phyloP scores from a whole-genome alignment of 2,329 filamentous ascomycete genomes.

The Coniochaeta sp. region DNA sequence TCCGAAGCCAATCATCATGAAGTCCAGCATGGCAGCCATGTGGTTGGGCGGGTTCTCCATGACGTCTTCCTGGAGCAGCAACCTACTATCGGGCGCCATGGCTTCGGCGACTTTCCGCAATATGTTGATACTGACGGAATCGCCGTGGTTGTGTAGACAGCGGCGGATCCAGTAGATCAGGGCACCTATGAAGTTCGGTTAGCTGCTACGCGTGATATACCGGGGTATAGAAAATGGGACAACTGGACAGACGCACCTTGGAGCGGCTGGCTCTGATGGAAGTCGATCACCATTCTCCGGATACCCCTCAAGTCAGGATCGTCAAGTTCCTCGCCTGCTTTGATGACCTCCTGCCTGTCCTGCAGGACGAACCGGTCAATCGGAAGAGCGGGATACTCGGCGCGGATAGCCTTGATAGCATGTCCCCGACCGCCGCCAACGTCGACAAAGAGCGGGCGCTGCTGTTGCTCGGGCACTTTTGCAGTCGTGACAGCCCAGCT shows the following conservation, averaged over 20 bases:
- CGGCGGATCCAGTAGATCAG: constrained; percentile 27
- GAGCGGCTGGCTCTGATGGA: constrained; percentile 23
- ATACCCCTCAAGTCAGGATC: constrained; percentile 12
- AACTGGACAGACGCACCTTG: constrained; percentile 15
- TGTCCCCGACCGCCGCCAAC: constrained; percentile 26
- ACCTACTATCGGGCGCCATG: constrained; percentile 19
- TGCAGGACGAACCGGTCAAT: constrained; percentile 22
- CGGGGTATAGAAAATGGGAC: not conserved
- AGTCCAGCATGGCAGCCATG: constrained; percentile 11
- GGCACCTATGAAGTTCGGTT: constrained; percentile 18
- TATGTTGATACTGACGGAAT: constrained; percentile 22
- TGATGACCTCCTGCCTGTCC: constrained; percentile 22
- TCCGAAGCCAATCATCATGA: constrained; percentile 14
- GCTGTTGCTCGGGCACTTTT: not conserved
- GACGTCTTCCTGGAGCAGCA: constrained; percentile 18
- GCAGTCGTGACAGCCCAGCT: constrained; percentile 17
- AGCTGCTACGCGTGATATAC: not conserved
- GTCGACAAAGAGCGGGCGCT: constrained; percentile 21
- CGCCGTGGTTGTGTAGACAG: constrained; percentile 30
- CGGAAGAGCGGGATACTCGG: constrained; percentile 17
- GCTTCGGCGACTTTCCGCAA: constrained; percentile 20
- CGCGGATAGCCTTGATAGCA: constrained; percentile 17
- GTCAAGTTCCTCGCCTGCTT: constrained; percentile 13
- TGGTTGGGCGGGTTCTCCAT: constrained; percentile 10
- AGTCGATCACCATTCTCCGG: constrained; percentile 20